Percentiles rank a stretch among this genome's conserved stretches.
phyloP scores from a whole-genome alignment of 306 rosid genomes.

The Cicer judaicum region DNA sequence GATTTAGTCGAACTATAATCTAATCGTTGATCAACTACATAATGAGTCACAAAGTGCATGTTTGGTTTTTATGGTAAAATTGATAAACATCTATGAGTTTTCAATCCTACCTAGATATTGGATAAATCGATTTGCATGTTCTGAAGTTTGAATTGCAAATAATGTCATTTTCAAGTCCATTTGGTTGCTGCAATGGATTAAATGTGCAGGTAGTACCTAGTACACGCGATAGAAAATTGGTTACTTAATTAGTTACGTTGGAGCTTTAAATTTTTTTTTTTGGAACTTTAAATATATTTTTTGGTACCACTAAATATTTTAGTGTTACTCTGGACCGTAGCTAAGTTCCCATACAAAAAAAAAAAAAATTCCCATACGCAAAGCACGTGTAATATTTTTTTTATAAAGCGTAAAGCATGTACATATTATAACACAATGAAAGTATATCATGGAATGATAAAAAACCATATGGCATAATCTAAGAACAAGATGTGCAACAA shows the following conservation, averaged over 20 bases:
- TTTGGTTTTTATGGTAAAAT: no score
- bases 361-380: not conserved
- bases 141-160: not conserved
- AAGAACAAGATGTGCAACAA: conserved; percentile 5
- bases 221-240: conserved; percentile 16
- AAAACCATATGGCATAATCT: conserved; percentile 17
- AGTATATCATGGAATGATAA: not conserved
- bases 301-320: not conserved
- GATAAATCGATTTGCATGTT: not conserved
- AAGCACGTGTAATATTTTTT: no score
- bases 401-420: not conserved
- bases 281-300: not conserved
- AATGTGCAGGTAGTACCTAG: conserved; percentile 8
- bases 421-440: not conserved
- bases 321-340: not conserved
- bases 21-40: no score
- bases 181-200: conserved; percentile 1
- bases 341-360: not conserved
- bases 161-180: not conserved
- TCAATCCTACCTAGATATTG: no score
- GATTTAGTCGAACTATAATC: no score
- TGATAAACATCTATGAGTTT: no score
- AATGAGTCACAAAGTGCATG: no score
- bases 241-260: conserved; percentile 2
- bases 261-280: not conserved